Evolutionary conservation across 73 alveolate genomes (phyloP), one percentile per base, ranked within the genome.

Genomic region (Paraurostyla sp.): DNA sequence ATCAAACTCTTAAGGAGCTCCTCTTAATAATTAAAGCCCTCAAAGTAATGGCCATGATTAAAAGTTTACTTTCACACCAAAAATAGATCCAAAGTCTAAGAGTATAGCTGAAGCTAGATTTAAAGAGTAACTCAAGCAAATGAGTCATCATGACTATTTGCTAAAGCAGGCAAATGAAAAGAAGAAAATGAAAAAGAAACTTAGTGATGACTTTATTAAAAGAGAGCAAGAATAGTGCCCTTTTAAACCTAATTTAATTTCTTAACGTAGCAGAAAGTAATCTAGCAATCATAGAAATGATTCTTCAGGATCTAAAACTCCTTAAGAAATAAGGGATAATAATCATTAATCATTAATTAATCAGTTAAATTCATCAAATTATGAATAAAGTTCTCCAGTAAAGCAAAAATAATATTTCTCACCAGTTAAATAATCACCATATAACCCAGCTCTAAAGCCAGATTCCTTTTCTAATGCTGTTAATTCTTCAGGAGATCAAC

Each of bases 21-120:
- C 45, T 13, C 13, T 13, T 7, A 22, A 56, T 16, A 30, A 9
- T 9, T 60, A 16, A 27, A 32, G n/a, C n/a, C n/a, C n/a, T n/a
- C n/a, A n/a, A n/a, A n/a, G n/a, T n/a, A n/a, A n/a, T n/a, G n/a
- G n/a, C n/a, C n/a, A 13, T 13, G 25, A 60, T 60, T 7, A 7
- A 30, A 60, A 60, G 22, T 29, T 60, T 16, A 60, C 78, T 60
- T 60, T 60, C 32, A 60, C 50, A 9, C 78, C 78, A 27, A 60
- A 18, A 25, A 60, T 60, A 9, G 78, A 60, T 29, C 45, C 45
- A 2, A 60, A 27, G 32, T 60, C 78, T 2, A 60, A 60, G 25
- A 9, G 22, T 4, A 27, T 60, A 9, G 78, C 78, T 16, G 78
- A 60, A 18, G 49, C 50, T 7, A 60, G 32, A 25, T 60, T 60